A percentile compares a stretch with the other conserved stretches of the same genome.
phyloP scores from a whole-genome alignment of 169 alveolate genomes.

The Blepharisma undulans region DNA sequence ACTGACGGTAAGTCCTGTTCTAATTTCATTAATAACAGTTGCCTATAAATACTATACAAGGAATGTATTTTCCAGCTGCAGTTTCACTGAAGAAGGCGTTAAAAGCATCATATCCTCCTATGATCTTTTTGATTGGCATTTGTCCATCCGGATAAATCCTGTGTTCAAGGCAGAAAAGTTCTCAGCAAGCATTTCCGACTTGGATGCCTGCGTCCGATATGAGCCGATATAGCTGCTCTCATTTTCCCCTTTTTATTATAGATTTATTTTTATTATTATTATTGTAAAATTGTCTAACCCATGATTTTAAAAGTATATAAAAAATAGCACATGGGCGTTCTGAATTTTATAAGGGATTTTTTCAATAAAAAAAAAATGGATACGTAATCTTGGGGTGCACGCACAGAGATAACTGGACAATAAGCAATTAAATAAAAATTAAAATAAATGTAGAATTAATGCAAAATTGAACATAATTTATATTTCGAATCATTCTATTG shows the following conservation, averaged over 20 bases:
- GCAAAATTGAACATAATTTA: too few relatives aligned
- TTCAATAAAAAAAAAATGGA: too few relatives aligned
- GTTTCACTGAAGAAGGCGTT: conserved; percentile 98
- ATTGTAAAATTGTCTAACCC: too few relatives aligned
- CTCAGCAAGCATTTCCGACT: conserved; percentile 99
- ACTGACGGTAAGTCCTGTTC: conserved; percentile 98
- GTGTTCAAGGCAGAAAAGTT: conserved; percentile 98
- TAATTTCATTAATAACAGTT: conserved; percentile 98
- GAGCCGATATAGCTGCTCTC: conserved; percentile 99
- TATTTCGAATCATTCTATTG: too few relatives aligned
- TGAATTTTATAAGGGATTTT: too few relatives aligned
- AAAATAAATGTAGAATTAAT: too few relatives aligned
- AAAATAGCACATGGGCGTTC: too few relatives aligned
- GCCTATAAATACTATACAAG: conserved; percentile 97
- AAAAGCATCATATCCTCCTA: conserved; percentile 94
- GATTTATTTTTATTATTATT: too few relatives aligned
- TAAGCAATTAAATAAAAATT: too few relatives aligned
- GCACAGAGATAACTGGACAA: too few relatives aligned
- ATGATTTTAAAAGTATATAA: too few relatives aligned
- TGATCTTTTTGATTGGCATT: conserved; percentile 95
- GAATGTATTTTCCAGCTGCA: conserved; percentile 99
- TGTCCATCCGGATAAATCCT: conserved; percentile 99
- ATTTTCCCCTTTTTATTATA: conserved; percentile 56
- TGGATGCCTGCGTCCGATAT: conserved; percentile 99
- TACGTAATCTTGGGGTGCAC: too few relatives aligned